phyloP scores from a whole-genome alignment of 768 basidiomycete genomes.

The Mycena belliarum region DNA sequence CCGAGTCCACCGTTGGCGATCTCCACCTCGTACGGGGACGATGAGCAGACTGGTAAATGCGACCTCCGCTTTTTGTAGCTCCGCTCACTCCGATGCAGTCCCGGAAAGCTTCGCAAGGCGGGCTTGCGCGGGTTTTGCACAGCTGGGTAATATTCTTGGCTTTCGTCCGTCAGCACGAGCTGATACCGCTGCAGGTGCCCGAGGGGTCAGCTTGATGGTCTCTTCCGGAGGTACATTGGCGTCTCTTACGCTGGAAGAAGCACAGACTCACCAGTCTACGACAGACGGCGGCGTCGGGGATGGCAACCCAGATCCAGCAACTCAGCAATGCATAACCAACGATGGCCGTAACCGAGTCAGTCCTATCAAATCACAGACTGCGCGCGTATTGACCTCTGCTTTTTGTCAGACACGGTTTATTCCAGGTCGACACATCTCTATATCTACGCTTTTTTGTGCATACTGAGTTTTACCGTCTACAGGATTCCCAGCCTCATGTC shows the following conservation, averaged over 20 bases:
- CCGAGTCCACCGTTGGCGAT: constrained; percentile 45
- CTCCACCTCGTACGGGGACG: constrained; percentile 55
- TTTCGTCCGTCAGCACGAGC: not conserved
- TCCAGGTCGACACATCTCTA: constrained; percentile 3
- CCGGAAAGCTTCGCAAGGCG: constrained; percentile 45
- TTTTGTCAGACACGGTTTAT: constrained; percentile 18
- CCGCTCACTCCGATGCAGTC: constrained; percentile 30
- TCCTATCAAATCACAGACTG: not conserved
- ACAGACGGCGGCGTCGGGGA: constrained; percentile 56
- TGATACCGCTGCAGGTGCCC: constrained; percentile 36
- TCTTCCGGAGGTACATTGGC: constrained; percentile 48
- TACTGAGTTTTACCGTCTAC: not conserved
- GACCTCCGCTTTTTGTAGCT: not conserved
- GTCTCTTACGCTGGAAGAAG: constrained; percentile 36
- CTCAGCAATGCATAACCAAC: constrained; percentile 46
- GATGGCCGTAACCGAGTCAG: constrained; percentile 41
- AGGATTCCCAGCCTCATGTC: constrained; percentile 23
- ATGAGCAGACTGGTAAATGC: constrained; percentile 51
- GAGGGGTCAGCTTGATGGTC: constrained; percentile 52
- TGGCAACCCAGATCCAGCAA: constrained; percentile 40
- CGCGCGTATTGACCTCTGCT: not conserved
- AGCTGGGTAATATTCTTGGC: constrained; percentile 38
- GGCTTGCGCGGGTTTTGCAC: constrained; percentile 48
- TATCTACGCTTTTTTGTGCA: not conserved
- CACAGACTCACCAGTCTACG: not conserved